Evolutionary conservation across 148 eudicot genomes (phyloP).

Genomic region (Talinum fruticosum): DNA sequence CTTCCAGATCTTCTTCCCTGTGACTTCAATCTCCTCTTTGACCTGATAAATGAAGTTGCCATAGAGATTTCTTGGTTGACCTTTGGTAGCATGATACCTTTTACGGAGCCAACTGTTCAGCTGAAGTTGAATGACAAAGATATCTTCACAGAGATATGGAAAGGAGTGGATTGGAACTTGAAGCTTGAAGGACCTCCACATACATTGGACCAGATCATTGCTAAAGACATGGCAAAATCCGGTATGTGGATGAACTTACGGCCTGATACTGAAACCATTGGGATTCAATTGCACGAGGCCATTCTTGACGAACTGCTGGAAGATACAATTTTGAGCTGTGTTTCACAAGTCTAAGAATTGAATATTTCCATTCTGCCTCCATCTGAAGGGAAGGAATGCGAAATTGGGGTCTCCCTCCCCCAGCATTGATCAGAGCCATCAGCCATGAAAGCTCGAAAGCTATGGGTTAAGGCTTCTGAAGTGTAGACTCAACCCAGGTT

Average conservation of each 20-base stretch:
- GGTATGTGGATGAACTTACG: slow-evolving; percentile 57
- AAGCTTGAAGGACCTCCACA: slow-evolving; percentile 31
- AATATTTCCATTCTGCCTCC: neutral
- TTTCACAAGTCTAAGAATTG: neutral
- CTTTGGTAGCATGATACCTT: slow-evolving; percentile 49
- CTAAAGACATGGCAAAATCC: slow-evolving; percentile 42
- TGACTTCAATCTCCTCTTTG: slow-evolving; percentile 87
- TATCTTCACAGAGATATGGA: slow-evolving; percentile 67
- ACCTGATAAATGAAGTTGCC: slow-evolving; percentile 68
- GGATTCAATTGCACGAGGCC: slow-evolving; percentile 49
- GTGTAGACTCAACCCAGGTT: neutral
- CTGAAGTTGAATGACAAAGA: slow-evolving; percentile 52
- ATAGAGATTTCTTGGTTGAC: slow-evolving; percentile 53
- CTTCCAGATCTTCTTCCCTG: slow-evolving; percentile 62
- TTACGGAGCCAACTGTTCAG: slow-evolving; percentile 29
- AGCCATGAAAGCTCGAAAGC: too few relatives aligned
- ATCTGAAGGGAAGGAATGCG: neutral
- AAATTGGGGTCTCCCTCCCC: neutral
- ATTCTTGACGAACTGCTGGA: slow-evolving; percentile 64
- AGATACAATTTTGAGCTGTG: slow-evolving; percentile 24
- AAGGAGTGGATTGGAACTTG: slow-evolving; percentile 54
- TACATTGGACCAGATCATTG: slow-evolving; percentile 60
- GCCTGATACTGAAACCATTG: slow-evolving; percentile 43
- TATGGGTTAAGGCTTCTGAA: neutral
- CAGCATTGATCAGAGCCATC: neutral